Conservation (phyloP, 192 early-diverging fungal genomes). For the Phlyctochytrium bullatum region DNA sequence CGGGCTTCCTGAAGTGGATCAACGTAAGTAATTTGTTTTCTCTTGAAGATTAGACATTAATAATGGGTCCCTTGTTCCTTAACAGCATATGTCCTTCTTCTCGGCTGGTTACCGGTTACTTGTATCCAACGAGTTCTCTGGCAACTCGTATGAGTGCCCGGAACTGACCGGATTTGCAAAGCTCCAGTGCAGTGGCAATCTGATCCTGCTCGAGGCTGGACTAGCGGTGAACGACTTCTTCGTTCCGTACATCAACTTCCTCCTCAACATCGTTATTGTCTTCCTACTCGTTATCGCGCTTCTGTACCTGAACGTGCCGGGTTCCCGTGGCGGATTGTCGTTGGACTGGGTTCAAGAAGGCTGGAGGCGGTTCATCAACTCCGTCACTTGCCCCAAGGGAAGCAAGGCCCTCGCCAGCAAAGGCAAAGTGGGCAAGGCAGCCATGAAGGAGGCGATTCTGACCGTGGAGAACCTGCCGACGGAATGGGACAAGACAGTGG, state of each 20-base stretch:
- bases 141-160: conserved; percentile 35
- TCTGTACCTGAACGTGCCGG: neutral
- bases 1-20: conserved; percentile 39
- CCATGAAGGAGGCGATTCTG: too few relatives aligned
- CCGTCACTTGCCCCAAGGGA: too few relatives aligned
- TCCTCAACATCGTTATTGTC: conserved; percentile 30
- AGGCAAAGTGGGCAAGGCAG: too few relatives aligned
- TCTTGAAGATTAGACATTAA: neutral
- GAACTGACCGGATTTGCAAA: conserved; percentile 6
- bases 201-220: conserved; percentile 24
- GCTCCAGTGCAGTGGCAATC: conserved; percentile 35
- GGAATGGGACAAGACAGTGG: conserved; percentile 1
- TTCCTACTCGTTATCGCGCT: conserved; percentile 12
- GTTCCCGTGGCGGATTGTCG: too few relatives aligned
- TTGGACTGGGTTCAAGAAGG: too few relatives aligned
- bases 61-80: neutral
- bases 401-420: too few relatives aligned
- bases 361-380: too few relatives aligned
- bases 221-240: conserved; percentile 25
- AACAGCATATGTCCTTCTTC: conserved; percentile 26
- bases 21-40: neutral
- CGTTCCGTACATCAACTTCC: conserved; percentile 23
- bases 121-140: conserved; percentile 44
- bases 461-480: too few relatives aligned
- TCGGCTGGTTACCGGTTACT: conserved; percentile 34